phyloP scores from a whole-genome alignment of 345 rosid species.

The Raphanus sativus region DNA sequence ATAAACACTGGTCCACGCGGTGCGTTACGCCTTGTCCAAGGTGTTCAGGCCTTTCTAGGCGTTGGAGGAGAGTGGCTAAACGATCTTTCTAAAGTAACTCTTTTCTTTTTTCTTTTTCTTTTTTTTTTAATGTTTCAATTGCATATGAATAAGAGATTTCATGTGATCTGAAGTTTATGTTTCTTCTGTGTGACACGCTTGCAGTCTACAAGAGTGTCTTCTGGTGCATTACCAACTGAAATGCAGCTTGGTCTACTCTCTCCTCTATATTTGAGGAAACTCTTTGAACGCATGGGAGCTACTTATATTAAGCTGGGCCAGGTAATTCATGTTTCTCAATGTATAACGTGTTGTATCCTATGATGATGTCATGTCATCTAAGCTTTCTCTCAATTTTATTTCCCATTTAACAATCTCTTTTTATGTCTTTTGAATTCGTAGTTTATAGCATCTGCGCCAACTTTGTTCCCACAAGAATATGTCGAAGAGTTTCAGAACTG shows the following conservation, averaged over 20 bases:
- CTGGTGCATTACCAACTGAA: constrained; percentile 61
- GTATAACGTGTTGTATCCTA: constrained; percentile 4
- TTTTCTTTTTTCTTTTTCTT: neutral
- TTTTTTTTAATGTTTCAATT: neutral
- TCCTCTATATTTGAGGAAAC: constrained; percentile 81
- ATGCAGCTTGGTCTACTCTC: constrained; percentile 85
- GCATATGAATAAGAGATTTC: neutral
- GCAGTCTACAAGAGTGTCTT: constrained; percentile 63
- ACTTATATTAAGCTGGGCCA: constrained; percentile 94
- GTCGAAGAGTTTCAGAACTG: constrained; percentile 91
- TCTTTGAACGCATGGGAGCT: constrained; percentile 98
- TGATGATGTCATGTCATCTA: neutral
- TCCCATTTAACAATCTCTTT: neutral
- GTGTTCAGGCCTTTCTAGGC: constrained; percentile 86
- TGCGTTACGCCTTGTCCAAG: constrained; percentile 79
- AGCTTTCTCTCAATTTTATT: neutral
- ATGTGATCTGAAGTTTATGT: neutral
- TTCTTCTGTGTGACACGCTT: constrained; percentile 9
- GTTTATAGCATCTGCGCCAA: constrained; percentile 97
- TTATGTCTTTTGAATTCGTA: constrained; percentile 25
- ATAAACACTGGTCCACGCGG: constrained; percentile 93
- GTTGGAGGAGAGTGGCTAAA: constrained; percentile 91
- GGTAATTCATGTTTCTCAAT: constrained; percentile 43
- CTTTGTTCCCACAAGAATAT: constrained; percentile 85
- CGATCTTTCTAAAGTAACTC: constrained; percentile 69